These are phyloP conservation scores for Telfairia occidentalis DNA, from an alignment of 331 rosid genomes.

Conservation along the genomic window DNA sequence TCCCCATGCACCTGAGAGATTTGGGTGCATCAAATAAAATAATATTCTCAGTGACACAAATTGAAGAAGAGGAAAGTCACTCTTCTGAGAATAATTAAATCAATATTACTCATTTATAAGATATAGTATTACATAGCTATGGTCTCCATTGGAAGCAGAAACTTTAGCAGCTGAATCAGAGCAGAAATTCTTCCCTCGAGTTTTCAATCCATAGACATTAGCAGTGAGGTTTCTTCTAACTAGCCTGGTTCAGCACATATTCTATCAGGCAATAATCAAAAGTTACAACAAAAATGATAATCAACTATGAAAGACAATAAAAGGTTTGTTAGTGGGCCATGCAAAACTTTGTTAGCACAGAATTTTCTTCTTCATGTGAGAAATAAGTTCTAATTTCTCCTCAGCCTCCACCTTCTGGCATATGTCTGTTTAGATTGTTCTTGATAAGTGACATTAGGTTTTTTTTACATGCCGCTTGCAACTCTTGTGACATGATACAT, in stretches of 20 bases:
- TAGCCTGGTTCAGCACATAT: slow-evolving; percentile 29
- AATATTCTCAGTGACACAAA: neutral
- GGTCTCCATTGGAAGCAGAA: slow-evolving; percentile 28
- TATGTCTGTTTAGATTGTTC: slow-evolving; percentile 26
- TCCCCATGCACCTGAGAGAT: slow-evolving; percentile 41
- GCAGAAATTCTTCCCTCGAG: slow-evolving; percentile 33
- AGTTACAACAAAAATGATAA: neutral
- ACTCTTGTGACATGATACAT: neutral
- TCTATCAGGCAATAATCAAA: neutral
- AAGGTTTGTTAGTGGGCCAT: neutral
- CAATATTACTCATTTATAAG: neutral
- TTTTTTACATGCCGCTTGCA: slow-evolving; percentile 41
- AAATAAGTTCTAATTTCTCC: slow-evolving; percentile 72
- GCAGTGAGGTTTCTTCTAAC: slow-evolving; percentile 30
- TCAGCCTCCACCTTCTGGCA: slow-evolving; percentile 70
- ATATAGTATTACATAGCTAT: slow-evolving; percentile 27
- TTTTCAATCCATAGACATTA: slow-evolving; percentile 25
- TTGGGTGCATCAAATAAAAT: slow-evolving; percentile 6
- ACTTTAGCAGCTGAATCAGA: slow-evolving; percentile 29
- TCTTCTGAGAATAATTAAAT: neutral
- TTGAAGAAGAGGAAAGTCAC: neutral
- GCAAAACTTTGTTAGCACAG: slow-evolving; percentile 10
- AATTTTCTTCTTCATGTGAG: slow-evolving; percentile 63
- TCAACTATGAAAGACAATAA: neutral
- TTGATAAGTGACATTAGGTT: slow-evolving; percentile 43